These are phyloP conservation scores for Candida awuae DNA, from an alignment of 805 yeast genomes.

Conservation along the genomic window DNA sequence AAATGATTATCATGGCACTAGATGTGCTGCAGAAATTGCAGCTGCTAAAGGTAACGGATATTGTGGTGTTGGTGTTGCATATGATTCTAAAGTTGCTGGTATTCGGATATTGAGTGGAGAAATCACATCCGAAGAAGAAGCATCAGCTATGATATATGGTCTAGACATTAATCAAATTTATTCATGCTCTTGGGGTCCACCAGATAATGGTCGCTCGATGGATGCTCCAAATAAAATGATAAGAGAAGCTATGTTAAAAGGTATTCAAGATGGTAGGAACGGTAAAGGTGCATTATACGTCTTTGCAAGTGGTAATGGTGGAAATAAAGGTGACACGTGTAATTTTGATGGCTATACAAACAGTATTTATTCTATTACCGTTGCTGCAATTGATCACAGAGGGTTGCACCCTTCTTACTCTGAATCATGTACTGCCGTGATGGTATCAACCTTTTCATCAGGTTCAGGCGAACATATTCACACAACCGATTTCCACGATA, in stretches of 20 bases:
- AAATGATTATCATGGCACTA: constrained; percentile 91
- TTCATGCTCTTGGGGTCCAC: constrained; percentile 98
- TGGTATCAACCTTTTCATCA: constrained; percentile 88
- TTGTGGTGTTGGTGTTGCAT: constrained; percentile 98
- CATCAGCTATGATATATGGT: constrained; percentile 74
- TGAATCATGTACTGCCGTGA: constrained; percentile 89
- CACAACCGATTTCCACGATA: constrained; percentile 68
- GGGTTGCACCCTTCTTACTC: constrained; percentile 86
- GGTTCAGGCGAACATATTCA: constrained; percentile 86
- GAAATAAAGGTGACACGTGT: constrained; percentile 73
- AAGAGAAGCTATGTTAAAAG: constrained; percentile 74
- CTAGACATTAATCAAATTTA: constrained; percentile 84
- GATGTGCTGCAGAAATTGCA: constrained; percentile 98
- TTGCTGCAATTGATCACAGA: constrained; percentile 83
- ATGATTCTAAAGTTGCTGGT: constrained; percentile 77
- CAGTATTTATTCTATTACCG: constrained; percentile 88
- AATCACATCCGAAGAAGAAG: constrained; percentile 82
- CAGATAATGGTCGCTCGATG: constrained; percentile 83
- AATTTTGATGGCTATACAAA: constrained; percentile 97
- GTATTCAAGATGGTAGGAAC: constrained; percentile 71
- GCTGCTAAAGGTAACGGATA: constrained; percentile 70
- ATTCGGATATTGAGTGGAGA: constrained; percentile 78
- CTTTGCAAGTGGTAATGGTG: constrained; percentile 96
- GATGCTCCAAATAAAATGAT: constrained; percentile 79
- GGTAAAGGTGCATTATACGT: constrained; percentile 84